Base-by-base conservation (phyloP, 2,329 filamentous ascomycete genomes). In the Calonectria ilicicola region DNA sequence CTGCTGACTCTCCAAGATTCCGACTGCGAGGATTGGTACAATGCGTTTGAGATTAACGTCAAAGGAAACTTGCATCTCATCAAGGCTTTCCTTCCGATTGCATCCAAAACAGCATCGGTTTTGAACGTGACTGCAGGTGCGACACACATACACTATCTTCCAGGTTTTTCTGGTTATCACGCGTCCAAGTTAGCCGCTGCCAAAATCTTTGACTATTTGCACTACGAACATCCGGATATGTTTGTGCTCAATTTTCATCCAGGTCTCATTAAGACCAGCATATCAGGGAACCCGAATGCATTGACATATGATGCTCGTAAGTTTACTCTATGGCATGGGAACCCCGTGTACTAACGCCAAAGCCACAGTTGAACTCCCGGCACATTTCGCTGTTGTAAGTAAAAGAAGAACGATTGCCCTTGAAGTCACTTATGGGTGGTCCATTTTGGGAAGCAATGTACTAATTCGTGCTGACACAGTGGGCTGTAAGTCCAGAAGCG, bases 211-310 rank as follows among this genome's bases (percentile, higher is more conserved):
- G 81, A 84, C 23, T 82, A 80, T 29, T 65, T 86, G 1, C 77
- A 76, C 2, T 76, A 76, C 9, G 83, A 84, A 69, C 82, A 87
- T 38, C 84, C 84, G 0, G 72, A 79, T 0, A 38, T 87, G 1
- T 77, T 81, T 14, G 78, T 87, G 19, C 81, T 83, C 21, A 80
- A 80, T 51, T 76, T 86, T 1, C 86, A 87, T 9, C 86, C 86
- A 1, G 86, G 86, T 0, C 77, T 84, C 2, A 77, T 87, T 3
- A 80, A 78, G 8, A 86, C 83, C 0, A 84, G 82, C 3, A 83
- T 85, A 6, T 40, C 63, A 19, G 53, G 53, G 14, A 60, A 60
- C 10, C 53, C 53, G 26, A 60, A 60, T 10, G 53, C 32, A 12
- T 15, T 60, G 8, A 32, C 53, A 17, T 60, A 40, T 27, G 53